These are phyloP conservation scores for Claviceps digitariae DNA, from an alignment of 2,329 filamentous ascomycete genomes.

Conservation along the genomic window DNA sequence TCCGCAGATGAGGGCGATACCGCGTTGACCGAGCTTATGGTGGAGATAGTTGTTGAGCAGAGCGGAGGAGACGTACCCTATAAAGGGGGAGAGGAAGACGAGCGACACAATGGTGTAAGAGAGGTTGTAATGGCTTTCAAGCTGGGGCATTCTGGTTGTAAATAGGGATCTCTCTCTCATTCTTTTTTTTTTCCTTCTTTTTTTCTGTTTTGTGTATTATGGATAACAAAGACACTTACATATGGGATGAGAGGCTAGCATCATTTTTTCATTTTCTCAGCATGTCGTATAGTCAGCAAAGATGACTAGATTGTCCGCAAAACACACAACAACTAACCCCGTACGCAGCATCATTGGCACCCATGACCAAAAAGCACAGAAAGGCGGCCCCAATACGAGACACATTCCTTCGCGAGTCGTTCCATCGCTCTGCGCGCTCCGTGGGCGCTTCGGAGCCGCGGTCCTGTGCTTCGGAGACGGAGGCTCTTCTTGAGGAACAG, in stretches of 20 bases:
- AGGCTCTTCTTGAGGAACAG: too few relatives aligned
- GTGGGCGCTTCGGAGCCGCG: not conserved
- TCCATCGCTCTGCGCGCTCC: not conserved
- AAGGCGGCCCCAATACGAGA: not conserved
- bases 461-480: too few relatives aligned
- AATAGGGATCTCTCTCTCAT: too few relatives aligned
- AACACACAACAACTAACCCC: not conserved
- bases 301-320: not conserved
- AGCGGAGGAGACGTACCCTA: constrained; percentile 48
- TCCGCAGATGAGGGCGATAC: constrained; percentile 49
- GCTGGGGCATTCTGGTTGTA: constrained; percentile 23
- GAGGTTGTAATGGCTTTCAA: constrained; percentile 47
- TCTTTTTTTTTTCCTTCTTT: too few relatives aligned
- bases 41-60: constrained; percentile 49
- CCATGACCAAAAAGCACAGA: not conserved
- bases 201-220: too few relatives aligned
- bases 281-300: not conserved
- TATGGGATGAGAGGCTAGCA: not conserved
- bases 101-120: constrained; percentile 48
- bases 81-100: constrained; percentile 49
- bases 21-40: constrained; percentile 47
- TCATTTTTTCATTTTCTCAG: not conserved
- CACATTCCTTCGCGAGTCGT: not conserved
- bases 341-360: not conserved
- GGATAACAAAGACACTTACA: not conserved